Evolutionary conservation across 2,329 filamentous ascomycete genomes (phyloP), one percentile per base, ranked within the genome.

Genomic region (Ceratocystis cubensis): DNA sequence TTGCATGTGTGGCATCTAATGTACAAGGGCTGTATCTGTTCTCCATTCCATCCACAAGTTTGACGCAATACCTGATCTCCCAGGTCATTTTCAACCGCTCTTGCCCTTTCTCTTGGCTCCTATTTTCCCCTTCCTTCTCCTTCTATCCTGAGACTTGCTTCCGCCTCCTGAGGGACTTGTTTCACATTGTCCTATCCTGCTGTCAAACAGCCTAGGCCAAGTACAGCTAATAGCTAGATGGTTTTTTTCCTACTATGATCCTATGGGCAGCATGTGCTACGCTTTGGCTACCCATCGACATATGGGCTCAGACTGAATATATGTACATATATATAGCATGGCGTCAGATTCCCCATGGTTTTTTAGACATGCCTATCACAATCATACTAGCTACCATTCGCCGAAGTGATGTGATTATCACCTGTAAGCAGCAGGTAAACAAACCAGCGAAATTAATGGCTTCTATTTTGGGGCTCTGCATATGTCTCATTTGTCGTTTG

Each of bases 71-170:
- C 22, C 48, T 53, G 22, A 25, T 25, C 22, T 53, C 0, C 15
- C 48, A 53, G 48, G 10, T 53, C 8, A 6, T 1, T 28, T 53
- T 53, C 3, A n/a, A 28, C 1, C 3, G 3, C 48, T 25, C 22
- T 25, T 6, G 48, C 5, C 37, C 37, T 15, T 13, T 22, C 28
- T 59, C 25, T 59, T 59, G 56, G 48, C 15, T 20, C 53, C 53
- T 59, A 1, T 33, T 57, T 17, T n/a, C 13, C 22, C 28, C 56
- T 20, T 59, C 28, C 5, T 30, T 56, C 8, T 56, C 1, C 20
- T 56, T 56, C 20, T 56, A 15, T 59, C 56, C 56, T 59, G 56
- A 28, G 28, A 59, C 28, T 28, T 37, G 6, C 56, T 59, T 56
- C 25, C 20, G 25, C 56, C 17, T 37, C 56, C 30, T 33, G 56